A percentile compares a stretch with the other conserved stretches of the same genome.
Conservation (phyloP, 805 yeast species). For the Pichia nanzhaoensis region DNA sequence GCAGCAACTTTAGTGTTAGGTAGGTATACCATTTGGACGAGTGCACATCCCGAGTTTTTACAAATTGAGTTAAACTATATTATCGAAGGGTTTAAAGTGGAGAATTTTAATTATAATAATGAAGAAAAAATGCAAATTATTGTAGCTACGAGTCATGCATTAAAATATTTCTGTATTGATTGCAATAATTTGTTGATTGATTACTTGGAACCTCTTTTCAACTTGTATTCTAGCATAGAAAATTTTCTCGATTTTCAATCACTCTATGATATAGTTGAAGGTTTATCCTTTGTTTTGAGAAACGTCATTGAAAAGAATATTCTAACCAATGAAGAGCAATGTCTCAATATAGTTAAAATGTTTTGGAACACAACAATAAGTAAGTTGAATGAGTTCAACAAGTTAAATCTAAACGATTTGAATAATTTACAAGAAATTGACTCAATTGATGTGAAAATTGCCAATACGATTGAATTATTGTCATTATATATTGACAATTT, state of each 20-base stretch:
- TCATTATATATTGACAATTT: slow-evolving; percentile 54
- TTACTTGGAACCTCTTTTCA: slow-evolving; percentile 67
- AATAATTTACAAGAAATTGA: slow-evolving; percentile 24
- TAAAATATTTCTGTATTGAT: slow-evolving; percentile 92
- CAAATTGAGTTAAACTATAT: slow-evolving; percentile 82
- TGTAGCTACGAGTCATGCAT: slow-evolving; percentile 86
- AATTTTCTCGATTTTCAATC: slow-evolving; percentile 59
- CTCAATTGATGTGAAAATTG: slow-evolving; percentile 40
- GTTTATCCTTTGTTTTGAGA: slow-evolving; percentile 75
- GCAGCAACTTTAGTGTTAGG: slow-evolving; percentile 92
- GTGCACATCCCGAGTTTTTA: slow-evolving; percentile 73
- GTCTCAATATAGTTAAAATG: slow-evolving; percentile 46
- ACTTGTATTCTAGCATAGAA: slow-evolving; percentile 56
- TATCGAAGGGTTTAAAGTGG: slow-evolving; percentile 54
- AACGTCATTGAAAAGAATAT: slow-evolving; percentile 25
- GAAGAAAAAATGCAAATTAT: slow-evolving; percentile 40
- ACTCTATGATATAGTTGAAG: slow-evolving; percentile 76
- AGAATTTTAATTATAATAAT: slow-evolving; percentile 8
- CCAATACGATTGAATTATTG: slow-evolving; percentile 69
- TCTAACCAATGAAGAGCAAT: slow-evolving; percentile 36
- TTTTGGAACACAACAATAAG: slow-evolving; percentile 63
- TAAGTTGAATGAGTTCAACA: slow-evolving; percentile 29
- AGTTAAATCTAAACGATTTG: slow-evolving; percentile 11
- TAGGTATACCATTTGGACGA: slow-evolving; percentile 94
- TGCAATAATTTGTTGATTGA: slow-evolving; percentile 61